Evolutionary conservation across 1,284 basidiomycete species (phyloP).

Genomic region (Cryptococcus maquisensis): DNA sequence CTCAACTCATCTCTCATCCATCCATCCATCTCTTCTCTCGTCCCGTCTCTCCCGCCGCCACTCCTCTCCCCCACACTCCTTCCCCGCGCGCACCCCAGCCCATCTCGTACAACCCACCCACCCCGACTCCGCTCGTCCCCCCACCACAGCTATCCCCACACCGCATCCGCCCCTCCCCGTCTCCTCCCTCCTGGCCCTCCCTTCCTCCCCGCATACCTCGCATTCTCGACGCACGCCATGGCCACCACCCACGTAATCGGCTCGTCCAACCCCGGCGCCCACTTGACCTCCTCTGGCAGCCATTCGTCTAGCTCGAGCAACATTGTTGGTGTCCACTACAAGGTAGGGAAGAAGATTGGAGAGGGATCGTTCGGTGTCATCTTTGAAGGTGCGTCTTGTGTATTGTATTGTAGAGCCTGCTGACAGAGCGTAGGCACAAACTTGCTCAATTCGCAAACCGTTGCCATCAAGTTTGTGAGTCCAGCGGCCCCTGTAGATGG

Average conservation of each 20-base stretch:
- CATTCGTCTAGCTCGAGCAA: conserved; percentile 48
- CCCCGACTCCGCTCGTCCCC: conserved; percentile 4
- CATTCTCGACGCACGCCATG: conserved; percentile 21
- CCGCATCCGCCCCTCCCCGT: conserved; percentile 2
- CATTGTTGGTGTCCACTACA: conserved; percentile 57
- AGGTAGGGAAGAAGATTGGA: conserved; percentile 60
- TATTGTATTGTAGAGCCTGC: neutral
- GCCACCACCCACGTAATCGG: conserved; percentile 49
- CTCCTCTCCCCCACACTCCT: conserved; percentile 3
- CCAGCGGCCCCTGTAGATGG: neutral
- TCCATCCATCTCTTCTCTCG: neutral
- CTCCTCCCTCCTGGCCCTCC: neutral
- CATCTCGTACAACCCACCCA: neutral
- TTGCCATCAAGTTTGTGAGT: conserved; percentile 96
- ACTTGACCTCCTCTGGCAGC: conserved; percentile 36
- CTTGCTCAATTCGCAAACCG: conserved; percentile 88
- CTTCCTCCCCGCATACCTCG: neutral
- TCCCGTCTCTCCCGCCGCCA: no score
- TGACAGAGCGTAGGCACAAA: conserved; percentile 67
- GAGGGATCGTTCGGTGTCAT: conserved; percentile 92
- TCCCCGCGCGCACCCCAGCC: neutral
- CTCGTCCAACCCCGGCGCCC: conserved; percentile 44
- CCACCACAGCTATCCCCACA: neutral
- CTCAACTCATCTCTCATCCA: no score
- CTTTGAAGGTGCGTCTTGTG: conserved; percentile 68